These are phyloP conservation scores for Parasitella parasitica DNA, from an alignment of 371 early-diverging fungal genomes.

Conservation along the genomic window DNA sequence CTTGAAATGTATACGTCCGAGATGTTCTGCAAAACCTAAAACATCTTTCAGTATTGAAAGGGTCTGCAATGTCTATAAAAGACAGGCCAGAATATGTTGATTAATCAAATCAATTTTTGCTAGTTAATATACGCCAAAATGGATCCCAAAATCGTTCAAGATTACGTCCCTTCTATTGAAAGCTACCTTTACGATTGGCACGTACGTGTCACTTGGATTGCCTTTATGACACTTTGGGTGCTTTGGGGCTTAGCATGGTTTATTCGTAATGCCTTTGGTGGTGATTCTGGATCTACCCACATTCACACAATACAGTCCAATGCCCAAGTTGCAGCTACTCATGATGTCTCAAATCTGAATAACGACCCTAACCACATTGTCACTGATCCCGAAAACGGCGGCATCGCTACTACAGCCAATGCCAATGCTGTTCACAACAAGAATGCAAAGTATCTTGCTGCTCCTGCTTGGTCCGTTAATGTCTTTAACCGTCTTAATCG, in stretches of 20 bases:
- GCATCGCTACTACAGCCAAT: background rate
- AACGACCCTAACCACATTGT: background rate
- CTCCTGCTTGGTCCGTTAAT: slow-evolving; percentile 31
- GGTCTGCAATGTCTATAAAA: background rate
- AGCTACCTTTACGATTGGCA: slow-evolving; percentile 33
- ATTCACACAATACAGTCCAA: background rate
- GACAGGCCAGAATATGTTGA: background rate
- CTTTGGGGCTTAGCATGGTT: slow-evolving; percentile 43
- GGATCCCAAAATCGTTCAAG: slow-evolving; percentile 2
- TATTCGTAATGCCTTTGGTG: slow-evolving; percentile 36
- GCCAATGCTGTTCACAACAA: background rate
- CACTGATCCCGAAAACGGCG: slow-evolving; percentile 15
- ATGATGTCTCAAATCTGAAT: background rate
- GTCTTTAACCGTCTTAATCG: slow-evolving; percentile 34
- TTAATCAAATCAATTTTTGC: background rate
- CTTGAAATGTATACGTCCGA: background rate
- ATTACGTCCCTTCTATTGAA: background rate
- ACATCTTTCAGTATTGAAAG: background rate
- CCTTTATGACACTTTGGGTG: slow-evolving; percentile 35
- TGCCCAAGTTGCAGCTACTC: background rate
- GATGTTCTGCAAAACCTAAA: background rate
- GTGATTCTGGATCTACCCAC: slow-evolving; percentile 8
- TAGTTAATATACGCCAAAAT: too few species aligned
- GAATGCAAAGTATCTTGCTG: slow-evolving; percentile 4
- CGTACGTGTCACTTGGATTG: slow-evolving; percentile 40